A percentile compares a stretch with the other conserved stretches of the same genome.
phyloP scores from a whole-genome alignment of 176 grass and related monocot genomes.

The Urochloa ruziziensis region DNA sequence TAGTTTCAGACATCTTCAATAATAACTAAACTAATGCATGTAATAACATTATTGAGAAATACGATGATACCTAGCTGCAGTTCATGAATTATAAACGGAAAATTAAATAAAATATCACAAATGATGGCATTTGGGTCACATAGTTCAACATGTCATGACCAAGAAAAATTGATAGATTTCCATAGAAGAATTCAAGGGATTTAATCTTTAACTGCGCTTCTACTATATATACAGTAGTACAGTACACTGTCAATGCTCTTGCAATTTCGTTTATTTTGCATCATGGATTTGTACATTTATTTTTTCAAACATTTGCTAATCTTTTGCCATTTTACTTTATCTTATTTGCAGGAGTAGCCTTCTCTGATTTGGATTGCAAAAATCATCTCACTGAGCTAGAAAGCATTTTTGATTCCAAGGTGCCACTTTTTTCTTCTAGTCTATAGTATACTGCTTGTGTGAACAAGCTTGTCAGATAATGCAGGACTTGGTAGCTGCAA shows the following conservation, averaged over 20 bases:
- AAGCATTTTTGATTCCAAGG: slow-evolving; percentile 76
- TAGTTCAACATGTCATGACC: background rate
- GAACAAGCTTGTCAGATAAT: slow-evolving; percentile 5
- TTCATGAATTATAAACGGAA: background rate
- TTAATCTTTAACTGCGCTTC: slow-evolving; percentile 6
- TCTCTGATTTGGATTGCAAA: slow-evolving; percentile 70
- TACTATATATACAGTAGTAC: no score
- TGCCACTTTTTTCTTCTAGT: slow-evolving; percentile 27
- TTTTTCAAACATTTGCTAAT: slow-evolving; percentile 11
- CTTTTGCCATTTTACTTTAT: slow-evolving; percentile 22
- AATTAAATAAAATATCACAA: background rate
- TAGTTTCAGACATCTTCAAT: background rate
- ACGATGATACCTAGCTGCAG: background rate
- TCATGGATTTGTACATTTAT: background rate
- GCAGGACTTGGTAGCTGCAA: slow-evolving; percentile 1
- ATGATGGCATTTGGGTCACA: slow-evolving; percentile 8
- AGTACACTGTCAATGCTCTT: no score
- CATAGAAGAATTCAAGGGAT: background rate
- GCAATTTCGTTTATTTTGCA: background rate
- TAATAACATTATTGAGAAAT: background rate
- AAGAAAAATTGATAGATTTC: slow-evolving; percentile 2
- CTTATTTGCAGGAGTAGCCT: slow-evolving; percentile 52
- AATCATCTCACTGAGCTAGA: slow-evolving; percentile 76
- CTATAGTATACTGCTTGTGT: background rate
- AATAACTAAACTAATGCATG: background rate